Conservation (phyloP, 352 stramenopile species). For the Phytophthora constricta region DNA sequence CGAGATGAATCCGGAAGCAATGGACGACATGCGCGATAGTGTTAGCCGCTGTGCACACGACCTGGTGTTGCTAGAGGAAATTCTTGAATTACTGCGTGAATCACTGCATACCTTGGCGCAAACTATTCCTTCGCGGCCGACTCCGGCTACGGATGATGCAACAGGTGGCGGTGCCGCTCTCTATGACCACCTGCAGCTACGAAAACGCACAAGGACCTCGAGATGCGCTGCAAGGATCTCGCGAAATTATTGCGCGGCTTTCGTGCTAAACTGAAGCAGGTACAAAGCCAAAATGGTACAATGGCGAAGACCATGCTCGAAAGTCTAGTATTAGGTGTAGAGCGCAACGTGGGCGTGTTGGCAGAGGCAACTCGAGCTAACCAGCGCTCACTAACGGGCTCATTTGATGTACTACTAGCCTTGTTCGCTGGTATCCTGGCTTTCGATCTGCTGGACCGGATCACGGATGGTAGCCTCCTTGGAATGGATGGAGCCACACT, state of each 20-base stretch:
- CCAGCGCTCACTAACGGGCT: slow-evolving; percentile 71
- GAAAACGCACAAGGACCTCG: slow-evolving; percentile 82
- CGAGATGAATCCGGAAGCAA: slow-evolving; percentile 91
- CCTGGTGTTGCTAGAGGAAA: slow-evolving; percentile 96
- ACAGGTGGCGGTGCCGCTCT: slow-evolving; percentile 75
- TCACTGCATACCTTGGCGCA: slow-evolving; percentile 90
- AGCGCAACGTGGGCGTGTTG: slow-evolving; percentile 69
- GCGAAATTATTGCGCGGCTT: slow-evolving; percentile 93
- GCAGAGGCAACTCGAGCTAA: slow-evolving; percentile 62
- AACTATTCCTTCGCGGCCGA: slow-evolving; percentile 65
- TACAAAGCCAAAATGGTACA: slow-evolving; percentile 79
- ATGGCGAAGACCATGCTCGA: slow-evolving; percentile 81
- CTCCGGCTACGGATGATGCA: slow-evolving; percentile 85
- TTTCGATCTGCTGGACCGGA: slow-evolving; percentile 95
- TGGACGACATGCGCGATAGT: slow-evolving; percentile 89
- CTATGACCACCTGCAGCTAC: slow-evolving; percentile 94
- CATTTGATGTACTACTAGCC: slow-evolving; percentile 90
- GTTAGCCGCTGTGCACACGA: slow-evolving; percentile 94
- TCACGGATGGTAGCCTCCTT: slow-evolving; percentile 93
- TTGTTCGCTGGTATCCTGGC: slow-evolving; percentile 93
- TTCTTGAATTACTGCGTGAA: slow-evolving; percentile 94
- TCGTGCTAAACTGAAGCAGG: slow-evolving; percentile 90
- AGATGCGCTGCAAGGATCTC: slow-evolving; percentile 93
- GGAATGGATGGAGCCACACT: slow-evolving; percentile 56
- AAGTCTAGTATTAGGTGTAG: slow-evolving; percentile 61